Base-by-base conservation (phyloP, 352 stramenopile genomes). In the Globisporangium irregulare region DNA sequence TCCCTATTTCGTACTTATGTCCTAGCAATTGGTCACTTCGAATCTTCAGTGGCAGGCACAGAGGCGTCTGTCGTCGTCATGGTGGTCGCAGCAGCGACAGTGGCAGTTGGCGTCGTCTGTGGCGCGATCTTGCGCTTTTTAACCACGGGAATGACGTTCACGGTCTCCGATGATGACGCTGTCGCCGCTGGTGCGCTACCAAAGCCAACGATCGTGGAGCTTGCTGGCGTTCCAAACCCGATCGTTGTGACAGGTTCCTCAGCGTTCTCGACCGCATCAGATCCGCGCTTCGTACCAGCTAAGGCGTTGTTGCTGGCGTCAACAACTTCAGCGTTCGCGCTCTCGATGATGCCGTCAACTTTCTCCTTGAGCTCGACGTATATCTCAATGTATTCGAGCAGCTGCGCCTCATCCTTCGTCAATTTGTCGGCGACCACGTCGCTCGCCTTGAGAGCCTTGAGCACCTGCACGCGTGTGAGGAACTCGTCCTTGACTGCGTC, bases 281-380 rank as follows among this genome's bases (percentile, higher is more conserved):
- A 34, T 3, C 32, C 41, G 32, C 65, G 46, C 51, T 74, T 68
- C 9, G 27, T 22, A 14, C 24, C 57, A n/a, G n/a, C n/a, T 25
- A 34, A 20, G 2, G 53, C 43, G 1, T 12, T 54, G 25, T 25
- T 59, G 25, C 18, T 54, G 12, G 56, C 64, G 4, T 48, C 70
- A 0, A 75, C 64, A 14, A 68, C 67, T 41, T 79, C 71, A 22
- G 67, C 77, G 12, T 54, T 65, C 3, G 69, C 67, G 59, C 73
- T 78, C 58, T 93, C 82, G 58, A 88, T 86, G 34, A 95, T 88
- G 6, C 77, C 79, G 50, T 94, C 87, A 15, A 93, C 87, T 66
- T 95, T 95, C 60, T 95, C 87, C 71, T 93, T 95, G 12, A 95
- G 72, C 69, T 95, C 87, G 27, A 88, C 73, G 73, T 94, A 94